Conservation (phyloP, 1,139 yeast species). For the Protomyces lactucae-debilis region DNA sequence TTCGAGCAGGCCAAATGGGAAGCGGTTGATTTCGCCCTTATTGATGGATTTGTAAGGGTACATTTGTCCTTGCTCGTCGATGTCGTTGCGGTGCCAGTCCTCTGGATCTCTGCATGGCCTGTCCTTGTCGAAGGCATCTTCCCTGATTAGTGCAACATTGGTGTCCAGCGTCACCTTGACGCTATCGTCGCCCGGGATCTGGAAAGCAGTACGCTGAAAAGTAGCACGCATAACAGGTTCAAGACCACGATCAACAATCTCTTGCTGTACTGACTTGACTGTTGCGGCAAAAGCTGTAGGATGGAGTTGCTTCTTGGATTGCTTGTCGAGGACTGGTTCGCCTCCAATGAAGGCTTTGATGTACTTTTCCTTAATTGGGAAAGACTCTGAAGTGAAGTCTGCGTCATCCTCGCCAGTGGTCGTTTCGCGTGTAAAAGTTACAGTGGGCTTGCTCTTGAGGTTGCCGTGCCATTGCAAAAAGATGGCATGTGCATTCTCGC, state of each 20-base stretch:
- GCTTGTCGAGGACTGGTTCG: slow-evolving; percentile 46
- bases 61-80: slow-evolving; percentile 64
- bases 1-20: slow-evolving; percentile 91
- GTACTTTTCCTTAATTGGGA: slow-evolving; percentile 73
- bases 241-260: slow-evolving; percentile 60
- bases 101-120: slow-evolving; percentile 86
- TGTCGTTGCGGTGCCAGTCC: slow-evolving; percentile 87
- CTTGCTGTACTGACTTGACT: slow-evolving; percentile 57
- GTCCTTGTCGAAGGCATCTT: slow-evolving; percentile 76
- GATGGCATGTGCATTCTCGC: slow-evolving; percentile 64
- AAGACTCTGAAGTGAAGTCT: slow-evolving; percentile 53
- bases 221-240: slow-evolving; percentile 84
- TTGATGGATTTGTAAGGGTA: slow-evolving; percentile 70
- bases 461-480: slow-evolving; percentile 91
- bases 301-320: slow-evolving; percentile 52
- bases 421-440: slow-evolving; percentile 69
- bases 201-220: slow-evolving; percentile 91
- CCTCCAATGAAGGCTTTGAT: slow-evolving; percentile 57
- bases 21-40: slow-evolving; percentile 77
- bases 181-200: slow-evolving; percentile 94
- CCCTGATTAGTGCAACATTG: slow-evolving; percentile 79
- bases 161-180: slow-evolving; percentile 86
- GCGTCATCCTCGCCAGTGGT: slow-evolving; percentile 51
- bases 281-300: slow-evolving; percentile 53
- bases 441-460: slow-evolving; percentile 66